Percentiles rank a stretch among this genome's conserved stretches.
These are phyloP conservation scores for Kodamaea fungicola DNA, from an alignment of 1,139 yeast species.

Conservation along the genomic window DNA sequence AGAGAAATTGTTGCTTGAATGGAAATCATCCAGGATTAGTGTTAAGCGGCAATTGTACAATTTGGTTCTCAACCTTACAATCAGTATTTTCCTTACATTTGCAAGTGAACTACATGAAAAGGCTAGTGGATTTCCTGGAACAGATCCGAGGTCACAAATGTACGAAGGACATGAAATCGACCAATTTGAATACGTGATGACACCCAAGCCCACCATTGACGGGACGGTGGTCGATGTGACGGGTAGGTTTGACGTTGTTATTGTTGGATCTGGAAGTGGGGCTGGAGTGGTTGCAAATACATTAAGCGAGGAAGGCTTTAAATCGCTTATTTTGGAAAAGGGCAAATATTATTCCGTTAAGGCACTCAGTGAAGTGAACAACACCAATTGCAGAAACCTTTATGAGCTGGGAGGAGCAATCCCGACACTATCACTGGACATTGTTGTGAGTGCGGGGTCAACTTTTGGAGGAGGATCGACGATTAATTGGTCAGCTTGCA, in stretches of 20 bases:
- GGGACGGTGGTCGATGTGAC: conserved; percentile 35
- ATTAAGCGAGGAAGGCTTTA: conserved; percentile 42
- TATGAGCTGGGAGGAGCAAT: conserved; percentile 43
- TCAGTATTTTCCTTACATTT: conserved; percentile 20
- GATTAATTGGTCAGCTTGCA: conserved; percentile 58
- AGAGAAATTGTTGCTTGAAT: conserved; percentile 26
- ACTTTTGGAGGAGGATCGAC: conserved; percentile 63
- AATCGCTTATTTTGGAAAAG: conserved; percentile 50
- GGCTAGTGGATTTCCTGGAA: conserved; percentile 34
- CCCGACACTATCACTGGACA: conserved; percentile 32
- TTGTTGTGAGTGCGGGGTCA: conserved; percentile 49
- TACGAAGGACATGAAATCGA: conserved; percentile 19
- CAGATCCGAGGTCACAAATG: conserved; percentile 20
- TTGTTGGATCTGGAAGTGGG: conserved; percentile 58
- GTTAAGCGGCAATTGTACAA: conserved; percentile 29
- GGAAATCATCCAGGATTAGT: conserved; percentile 38
- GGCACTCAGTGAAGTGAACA: conserved; percentile 35
- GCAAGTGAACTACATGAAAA: conserved; percentile 34
- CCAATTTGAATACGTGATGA: conserved; percentile 28
- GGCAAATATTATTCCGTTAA: conserved; percentile 43
- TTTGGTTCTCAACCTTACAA: conserved; percentile 21
- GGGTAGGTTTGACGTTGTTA: conserved; percentile 38
- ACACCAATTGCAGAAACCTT: conserved; percentile 34
- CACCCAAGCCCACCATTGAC: conserved; percentile 28
- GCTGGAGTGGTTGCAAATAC: conserved; percentile 58